Base-by-base conservation (phyloP, 1,284 basidiomycete genomes). In the Cryptococcus sp. region DNA sequence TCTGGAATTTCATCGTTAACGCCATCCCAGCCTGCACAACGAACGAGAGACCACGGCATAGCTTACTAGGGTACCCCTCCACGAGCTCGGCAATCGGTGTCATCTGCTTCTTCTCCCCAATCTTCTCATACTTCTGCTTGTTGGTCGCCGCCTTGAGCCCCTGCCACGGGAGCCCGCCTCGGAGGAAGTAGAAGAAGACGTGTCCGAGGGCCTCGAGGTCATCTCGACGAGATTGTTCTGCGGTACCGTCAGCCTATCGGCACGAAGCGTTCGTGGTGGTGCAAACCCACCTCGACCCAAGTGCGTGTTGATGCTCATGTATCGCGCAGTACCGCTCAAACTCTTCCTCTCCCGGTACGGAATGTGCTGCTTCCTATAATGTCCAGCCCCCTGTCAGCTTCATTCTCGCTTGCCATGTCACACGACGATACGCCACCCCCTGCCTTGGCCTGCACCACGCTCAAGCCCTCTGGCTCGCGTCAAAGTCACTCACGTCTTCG, bases 101-200 rank as follows among this genome's bases (percentile, higher is more conserved):
- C 48, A 87, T 89, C 81, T 96, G 92, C 82, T 97, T 97, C 85
- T 97, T 97, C 82, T 97, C 94, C 92, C 96, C 96, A 81, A 98
- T 98, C 57, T 92, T 86, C 78, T 97, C 94, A 79, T 97, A 96
- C 81, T 97, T 97, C 82, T 98, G 94, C 85, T 97, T 97, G 88
- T 96, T 97, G 57, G 93, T 96, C 38, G 93, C 93, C 60, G 93
- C 94, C 82, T 97, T 96, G 74, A 97, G 85, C 54, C 93, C 93
- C 78, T 97, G 94, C 94, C 94, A 97, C 20, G 94, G 94, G 45
- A 97, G 85, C 60, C 90, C 88, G 53, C 94, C 92, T 65, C 92
- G 91, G 65, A 97, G 86, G 85, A 97, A 96, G 82, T 97, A 97
- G 88, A 97, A 93, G 80, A 97, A 96, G 63, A 97, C 93, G 79